Conservation (phyloP, 73 alveolate genomes). For the Breviolum minutum region DNA sequence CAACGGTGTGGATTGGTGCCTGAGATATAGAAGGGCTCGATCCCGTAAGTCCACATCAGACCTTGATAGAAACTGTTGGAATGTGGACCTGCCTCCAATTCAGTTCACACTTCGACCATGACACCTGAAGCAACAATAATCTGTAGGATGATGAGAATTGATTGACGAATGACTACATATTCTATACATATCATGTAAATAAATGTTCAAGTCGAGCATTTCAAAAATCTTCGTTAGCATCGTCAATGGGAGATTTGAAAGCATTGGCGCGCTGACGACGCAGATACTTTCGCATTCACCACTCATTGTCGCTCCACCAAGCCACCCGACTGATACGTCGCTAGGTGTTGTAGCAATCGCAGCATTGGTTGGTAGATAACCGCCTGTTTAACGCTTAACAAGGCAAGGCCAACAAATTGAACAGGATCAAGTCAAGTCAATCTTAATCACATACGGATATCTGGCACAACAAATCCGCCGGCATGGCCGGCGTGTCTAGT, state of each 20-base stretch:
- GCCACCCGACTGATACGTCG: slow-evolving; percentile 67
- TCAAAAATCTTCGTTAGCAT: not conserved
- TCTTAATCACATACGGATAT: too few relatives aligned
- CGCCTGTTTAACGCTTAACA: not conserved
- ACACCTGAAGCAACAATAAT: too few relatives aligned
- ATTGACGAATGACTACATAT: too few relatives aligned
- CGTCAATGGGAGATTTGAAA: not conserved
- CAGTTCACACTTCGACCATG: not conserved
- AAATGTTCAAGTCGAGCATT: not conserved
- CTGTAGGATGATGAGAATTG: too few relatives aligned
- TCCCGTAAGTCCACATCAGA: slow-evolving; percentile 93
- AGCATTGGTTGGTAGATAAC: slow-evolving; percentile 76
- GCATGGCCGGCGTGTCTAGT: too few relatives aligned
- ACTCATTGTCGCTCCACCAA: not conserved
- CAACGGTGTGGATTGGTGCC: not conserved
- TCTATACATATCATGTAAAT: too few relatives aligned
- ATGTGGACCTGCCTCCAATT: not conserved
- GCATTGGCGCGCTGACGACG: not conserved
- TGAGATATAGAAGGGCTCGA: slow-evolving; percentile 83
- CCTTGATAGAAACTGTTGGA: not conserved
- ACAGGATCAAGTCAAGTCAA: not conserved
- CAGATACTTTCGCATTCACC: not conserved
- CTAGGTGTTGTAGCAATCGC: slow-evolving; percentile 82
- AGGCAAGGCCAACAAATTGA: not conserved
- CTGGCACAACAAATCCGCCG: too few relatives aligned